A percentile compares a stretch with the other conserved stretches of the same genome.
Conservation (phyloP, 768 basidiomycete genomes). For the Kwoniella heveanensis region DNA sequence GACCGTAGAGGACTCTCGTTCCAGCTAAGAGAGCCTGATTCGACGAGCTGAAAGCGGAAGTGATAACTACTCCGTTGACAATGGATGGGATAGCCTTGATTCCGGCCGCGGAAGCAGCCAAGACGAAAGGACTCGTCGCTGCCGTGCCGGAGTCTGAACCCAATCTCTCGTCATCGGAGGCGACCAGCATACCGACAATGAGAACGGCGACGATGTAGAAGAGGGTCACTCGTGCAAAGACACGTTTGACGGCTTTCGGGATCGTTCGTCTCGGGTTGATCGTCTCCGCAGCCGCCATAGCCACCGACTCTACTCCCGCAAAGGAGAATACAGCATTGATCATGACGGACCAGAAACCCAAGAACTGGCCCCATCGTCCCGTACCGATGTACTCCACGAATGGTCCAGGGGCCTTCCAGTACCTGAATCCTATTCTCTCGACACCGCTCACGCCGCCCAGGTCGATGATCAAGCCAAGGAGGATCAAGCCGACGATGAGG, state of each 20-base stretch:
- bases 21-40: slow-evolving; percentile 33
- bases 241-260: slow-evolving; percentile 49
- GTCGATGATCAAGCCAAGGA: slow-evolving; percentile 58
- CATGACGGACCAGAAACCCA: slow-evolving; percentile 35
- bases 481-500: slow-evolving; percentile 55
- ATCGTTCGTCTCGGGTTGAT: slow-evolving; percentile 48
- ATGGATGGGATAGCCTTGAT: slow-evolving; percentile 42
- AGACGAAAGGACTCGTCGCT: slow-evolving; percentile 13
- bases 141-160: slow-evolving; percentile 8
- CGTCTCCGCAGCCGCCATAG: slow-evolving; percentile 44
- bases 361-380: slow-evolving; percentile 42
- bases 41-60: slow-evolving; percentile 35
- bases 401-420: slow-evolving; percentile 50
- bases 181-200: slow-evolving; percentile 71
- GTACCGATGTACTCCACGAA: slow-evolving; percentile 38
- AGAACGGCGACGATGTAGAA: slow-evolving; percentile 79
- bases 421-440: slow-evolving; percentile 61
- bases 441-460: slow-evolving; percentile 65
- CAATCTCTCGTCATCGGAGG: slow-evolving; percentile 59
- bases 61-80: slow-evolving; percentile 54
- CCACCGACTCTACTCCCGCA: slow-evolving; percentile 42
- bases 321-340: slow-evolving; percentile 45
- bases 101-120: slow-evolving; percentile 11
- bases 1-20: slow-evolving; percentile 29
- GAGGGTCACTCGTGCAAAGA: slow-evolving; percentile 65